Evolutionary conservation across 441 rosid genomes (phyloP), one percentile per base, ranked within the genome.

Genomic region (Isatis lusitanica): DNA sequence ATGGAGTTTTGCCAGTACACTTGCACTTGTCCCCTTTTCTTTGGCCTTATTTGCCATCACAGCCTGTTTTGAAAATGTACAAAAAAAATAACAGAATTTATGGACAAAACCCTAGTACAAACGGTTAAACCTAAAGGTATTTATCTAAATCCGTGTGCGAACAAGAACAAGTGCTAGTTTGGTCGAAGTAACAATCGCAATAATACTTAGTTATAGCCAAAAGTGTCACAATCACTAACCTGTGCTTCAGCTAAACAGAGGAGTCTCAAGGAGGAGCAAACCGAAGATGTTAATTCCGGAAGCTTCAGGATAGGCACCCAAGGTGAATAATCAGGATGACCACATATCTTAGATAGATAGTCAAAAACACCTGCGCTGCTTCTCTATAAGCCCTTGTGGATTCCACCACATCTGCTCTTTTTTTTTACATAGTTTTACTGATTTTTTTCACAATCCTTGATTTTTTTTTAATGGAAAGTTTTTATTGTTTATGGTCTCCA

Each of bases 311-410:
- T 63, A 44, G 4, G 36, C 36, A n/a, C 18, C 17, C 35, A 36
- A 36, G 39, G 6, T 62, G 51, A 24, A 16, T 44, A 42, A 62
- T n/a, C 13, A 42, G n/a, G 21, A 42, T 26, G 38, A 42, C n/a
- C n/a, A n/a, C 11, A 3, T 24, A 62, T 42, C 66, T 62, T 43
- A 42, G n/a, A 42, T 42, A 62, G n/a, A 40, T 4, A n/a, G 12
- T 62, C 36, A 24, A 62, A 62, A 26, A 62, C 66, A 62, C 66
- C 51, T 42, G 66, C 66, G 66, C 66, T 26, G 38, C 66, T 62
- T 62, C 66, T 42, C 66, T 43, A 26, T 62, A 62, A 4, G 66
- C n/a, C 24, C 28, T 62, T 42, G 38, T 42, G 4, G 66, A 42
- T 62, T 42, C 24, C 38, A 42, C 36, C 66, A 62, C 26, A 26